Base-by-base conservation (phyloP, 192 early-diverging fungal genomes). In the Obelidium mucronatum region DNA sequence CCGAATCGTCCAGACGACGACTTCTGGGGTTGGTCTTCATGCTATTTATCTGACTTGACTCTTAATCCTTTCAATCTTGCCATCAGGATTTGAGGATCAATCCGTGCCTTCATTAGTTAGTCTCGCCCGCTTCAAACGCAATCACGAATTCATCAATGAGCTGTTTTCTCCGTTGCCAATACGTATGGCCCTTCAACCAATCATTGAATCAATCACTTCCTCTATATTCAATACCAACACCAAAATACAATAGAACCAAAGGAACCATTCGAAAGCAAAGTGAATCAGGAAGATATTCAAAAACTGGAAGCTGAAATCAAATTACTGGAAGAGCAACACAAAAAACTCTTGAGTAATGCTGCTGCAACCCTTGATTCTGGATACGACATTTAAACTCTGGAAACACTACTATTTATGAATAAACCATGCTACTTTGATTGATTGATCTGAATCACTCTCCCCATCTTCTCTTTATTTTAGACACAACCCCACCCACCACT, bases 101-200 rank as follows among this genome's bases (percentile, higher is more conserved):
- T 69, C 67, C 31, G 48, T 69, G 13, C 67, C 67, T 24, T 28
- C 52, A 52, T 28, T 75, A 31, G 77, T 82, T 22, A 65, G 77
- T n/a, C 54, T 86, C 28, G 81, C 83, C 33, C 61, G 85, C 53
- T 86, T 82, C 76, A 86, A 83, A 48, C 69, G 85, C 17, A 86
- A 86, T 48, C 80, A 81, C 67, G 72, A 80, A 22, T 80, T 80
- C 68, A 77, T 86, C 28, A 80, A 86, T 61, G 74, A 73, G 68
- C 79, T 86, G 33, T 80, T 86, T 40, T 80, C 81, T 40, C 82
- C 85, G 2, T 1, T 6, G 11, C 67, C 67, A 35, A n/a, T 69
- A 8, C 42, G 67, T 48, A 22, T n/a, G n/a, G n/a, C n/a, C n/a
- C n/a, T n/a, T n/a, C n/a, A n/a, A n/a, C n/a, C n/a, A n/a, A n/a